These are phyloP conservation scores for Arxiozyma telluris DNA, from an alignment of 1,139 yeast species.

Conservation along the genomic window DNA sequence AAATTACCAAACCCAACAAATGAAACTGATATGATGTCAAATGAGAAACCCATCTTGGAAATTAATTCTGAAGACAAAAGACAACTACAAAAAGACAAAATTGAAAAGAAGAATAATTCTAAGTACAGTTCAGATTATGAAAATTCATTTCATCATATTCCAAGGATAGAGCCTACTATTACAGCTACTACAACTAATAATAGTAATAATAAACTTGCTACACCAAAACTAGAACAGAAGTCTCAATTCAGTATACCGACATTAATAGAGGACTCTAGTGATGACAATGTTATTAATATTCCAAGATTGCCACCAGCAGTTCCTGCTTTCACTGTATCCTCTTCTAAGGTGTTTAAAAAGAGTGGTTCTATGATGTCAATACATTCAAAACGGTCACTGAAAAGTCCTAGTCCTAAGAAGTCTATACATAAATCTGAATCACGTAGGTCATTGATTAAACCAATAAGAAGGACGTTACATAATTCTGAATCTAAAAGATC, in stretches of 20 bases:
- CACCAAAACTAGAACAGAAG: slow-evolving; percentile 25
- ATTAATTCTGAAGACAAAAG: neutral
- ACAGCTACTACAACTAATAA: neutral
- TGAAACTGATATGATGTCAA: neutral
- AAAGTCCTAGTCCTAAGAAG: slow-evolving; percentile 6
- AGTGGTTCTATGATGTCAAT: slow-evolving; percentile 18
- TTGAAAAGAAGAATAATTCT: too few relatives aligned
- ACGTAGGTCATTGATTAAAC: slow-evolving; percentile 12
- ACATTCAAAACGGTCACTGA: slow-evolving; percentile 10
- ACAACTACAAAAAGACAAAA: too few relatives aligned
- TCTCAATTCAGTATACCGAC: slow-evolving; percentile 27
- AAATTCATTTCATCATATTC: neutral
- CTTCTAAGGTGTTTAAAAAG: slow-evolving; percentile 24
- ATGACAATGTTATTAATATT: slow-evolving; percentile 1
- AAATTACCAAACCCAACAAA: neutral
- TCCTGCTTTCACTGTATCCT: slow-evolving; percentile 22
- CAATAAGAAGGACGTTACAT: slow-evolving; percentile 18
- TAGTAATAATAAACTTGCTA: slow-evolving; percentile 5
- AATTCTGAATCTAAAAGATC: slow-evolving; percentile 30
- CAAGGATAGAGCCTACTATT: neutral
- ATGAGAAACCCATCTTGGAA: neutral
- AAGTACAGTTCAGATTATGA: slow-evolving; percentile 3
- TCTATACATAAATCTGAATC: slow-evolving; percentile 14
- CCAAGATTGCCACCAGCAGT: slow-evolving; percentile 11
- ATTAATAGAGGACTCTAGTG: slow-evolving; percentile 9